These are phyloP conservation scores for Salinomyces thailandicus DNA, from an alignment of 2,329 filamentous ascomycete species.

Conservation along the genomic window DNA sequence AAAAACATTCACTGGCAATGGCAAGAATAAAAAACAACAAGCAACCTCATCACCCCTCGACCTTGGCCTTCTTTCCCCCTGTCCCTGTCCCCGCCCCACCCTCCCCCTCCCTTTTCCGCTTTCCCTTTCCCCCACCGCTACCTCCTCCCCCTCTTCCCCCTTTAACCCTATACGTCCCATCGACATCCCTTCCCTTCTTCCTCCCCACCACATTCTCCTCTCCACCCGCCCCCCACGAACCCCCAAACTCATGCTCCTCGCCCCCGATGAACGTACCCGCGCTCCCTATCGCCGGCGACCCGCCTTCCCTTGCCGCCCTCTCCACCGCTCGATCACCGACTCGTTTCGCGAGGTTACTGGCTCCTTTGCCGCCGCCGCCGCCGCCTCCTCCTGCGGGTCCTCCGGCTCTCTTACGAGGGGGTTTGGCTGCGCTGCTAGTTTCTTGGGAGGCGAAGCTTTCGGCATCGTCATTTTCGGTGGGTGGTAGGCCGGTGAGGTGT, in stretches of 20 bases:
- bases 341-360: constrained; percentile 25
- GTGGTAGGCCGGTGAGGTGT: constrained; percentile 3
- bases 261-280: constrained; percentile 16
- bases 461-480: constrained; percentile 37
- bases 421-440: constrained; percentile 45
- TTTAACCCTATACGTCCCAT: constrained; percentile 39
- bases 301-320: constrained; percentile 24
- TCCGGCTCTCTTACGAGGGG: constrained; percentile 24
- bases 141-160: constrained; percentile 35
- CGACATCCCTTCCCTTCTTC: constrained; percentile 28
- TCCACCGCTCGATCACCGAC: constrained; percentile 27
- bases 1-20: too few relatives aligned
- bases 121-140: constrained; percentile 35
- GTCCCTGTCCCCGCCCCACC: constrained; percentile 32
- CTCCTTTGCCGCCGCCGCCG: constrained; percentile 13
- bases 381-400: constrained; percentile 28
- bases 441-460: constrained; percentile 75
- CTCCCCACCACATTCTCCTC: constrained; percentile 16
- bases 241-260: constrained; percentile 33
- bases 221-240: constrained; percentile 24
- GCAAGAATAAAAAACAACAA: too few relatives aligned
- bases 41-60: too few relatives aligned
- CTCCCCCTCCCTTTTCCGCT: constrained; percentile 18
- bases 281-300: constrained; percentile 25
- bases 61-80: constrained; percentile 18